A percentile compares a stretch with the other conserved stretches of the same genome.
These are phyloP conservation scores for California macrophylla DNA, from an alignment of 441 rosid genomes.

Conservation along the genomic window DNA sequence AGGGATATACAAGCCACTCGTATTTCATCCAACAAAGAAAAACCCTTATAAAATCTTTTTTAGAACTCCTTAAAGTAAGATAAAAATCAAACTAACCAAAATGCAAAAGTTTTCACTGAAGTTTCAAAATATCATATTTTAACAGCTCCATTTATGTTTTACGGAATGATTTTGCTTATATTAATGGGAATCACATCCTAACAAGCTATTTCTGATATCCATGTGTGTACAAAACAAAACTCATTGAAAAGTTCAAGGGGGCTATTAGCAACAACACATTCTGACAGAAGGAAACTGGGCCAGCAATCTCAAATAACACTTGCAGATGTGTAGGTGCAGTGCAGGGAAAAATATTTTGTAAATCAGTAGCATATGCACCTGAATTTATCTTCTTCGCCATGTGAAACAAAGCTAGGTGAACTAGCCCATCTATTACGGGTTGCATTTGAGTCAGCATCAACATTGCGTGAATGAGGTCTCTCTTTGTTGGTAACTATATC, in stretches of 20 bases:
- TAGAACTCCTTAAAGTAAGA: background rate
- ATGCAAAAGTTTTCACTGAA: background rate
- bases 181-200: background rate
- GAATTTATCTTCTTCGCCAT: background rate
- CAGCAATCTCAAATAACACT: background rate
- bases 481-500: background rate
- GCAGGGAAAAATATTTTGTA: background rate
- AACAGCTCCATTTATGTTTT: background rate
- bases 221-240: background rate
- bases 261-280: background rate
- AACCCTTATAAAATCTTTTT: background rate
- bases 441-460: background rate
- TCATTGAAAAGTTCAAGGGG: background rate
- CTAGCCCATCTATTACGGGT: background rate
- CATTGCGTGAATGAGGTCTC: background rate
- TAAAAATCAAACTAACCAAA: background rate
- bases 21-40: background rate
- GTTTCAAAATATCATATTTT: background rate
- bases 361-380: background rate
- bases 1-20: background rate
- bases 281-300: background rate
- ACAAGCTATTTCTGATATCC: background rate
- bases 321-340: background rate
- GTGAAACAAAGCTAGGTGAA: slow-evolving; percentile 1
- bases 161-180: background rate